Conservation (phyloP, 225 moss, liverwort and hornwort species). For the Lunularia cruciata region DNA sequence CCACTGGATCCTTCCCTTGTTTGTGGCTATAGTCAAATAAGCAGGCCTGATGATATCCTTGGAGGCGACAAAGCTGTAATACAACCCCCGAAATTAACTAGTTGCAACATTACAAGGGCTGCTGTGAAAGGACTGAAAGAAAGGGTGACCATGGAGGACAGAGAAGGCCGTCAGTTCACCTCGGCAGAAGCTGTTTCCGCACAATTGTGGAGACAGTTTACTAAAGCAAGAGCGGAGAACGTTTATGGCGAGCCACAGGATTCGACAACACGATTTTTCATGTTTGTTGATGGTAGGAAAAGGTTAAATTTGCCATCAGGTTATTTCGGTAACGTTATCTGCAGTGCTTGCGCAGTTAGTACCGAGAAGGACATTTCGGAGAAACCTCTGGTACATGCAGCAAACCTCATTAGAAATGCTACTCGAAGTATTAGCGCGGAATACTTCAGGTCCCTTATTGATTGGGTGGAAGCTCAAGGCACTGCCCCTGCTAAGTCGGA, state of each 20-base stretch:
- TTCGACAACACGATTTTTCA: slow-evolving; percentile 26
- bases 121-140: slow-evolving; percentile 20
- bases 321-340: too few relatives aligned
- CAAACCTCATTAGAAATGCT: slow-evolving; percentile 34
- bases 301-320: slow-evolving; percentile 36
- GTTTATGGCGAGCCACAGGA: too few relatives aligned
- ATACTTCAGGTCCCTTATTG: slow-evolving; percentile 8
- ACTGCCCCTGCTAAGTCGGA: slow-evolving; percentile 22
- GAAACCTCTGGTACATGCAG: slow-evolving; percentile 17
- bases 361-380: slow-evolving; percentile 22
- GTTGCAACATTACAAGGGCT: slow-evolving; percentile 16
- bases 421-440: slow-evolving; percentile 33
- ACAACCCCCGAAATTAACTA: slow-evolving; percentile 14
- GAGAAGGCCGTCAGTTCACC: slow-evolving; percentile 8
- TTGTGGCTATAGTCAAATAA: slow-evolving; percentile 12
- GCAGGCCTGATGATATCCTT: background rate
- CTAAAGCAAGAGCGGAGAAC: slow-evolving; percentile 15
- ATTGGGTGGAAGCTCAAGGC: slow-evolving; percentile 41
- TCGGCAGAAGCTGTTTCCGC: slow-evolving; percentile 31
- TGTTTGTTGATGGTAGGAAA: slow-evolving; percentile 39
- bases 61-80: background rate
- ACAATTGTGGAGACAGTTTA: slow-evolving; percentile 29
- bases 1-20: slow-evolving; percentile 23
- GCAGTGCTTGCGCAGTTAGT: slow-evolving; percentile 27
- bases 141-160: slow-evolving; percentile 7